These are phyloP conservation scores for Chytriomyces sp. DNA, from an alignment of 192 early-diverging fungal genomes.

Conservation along the genomic window DNA sequence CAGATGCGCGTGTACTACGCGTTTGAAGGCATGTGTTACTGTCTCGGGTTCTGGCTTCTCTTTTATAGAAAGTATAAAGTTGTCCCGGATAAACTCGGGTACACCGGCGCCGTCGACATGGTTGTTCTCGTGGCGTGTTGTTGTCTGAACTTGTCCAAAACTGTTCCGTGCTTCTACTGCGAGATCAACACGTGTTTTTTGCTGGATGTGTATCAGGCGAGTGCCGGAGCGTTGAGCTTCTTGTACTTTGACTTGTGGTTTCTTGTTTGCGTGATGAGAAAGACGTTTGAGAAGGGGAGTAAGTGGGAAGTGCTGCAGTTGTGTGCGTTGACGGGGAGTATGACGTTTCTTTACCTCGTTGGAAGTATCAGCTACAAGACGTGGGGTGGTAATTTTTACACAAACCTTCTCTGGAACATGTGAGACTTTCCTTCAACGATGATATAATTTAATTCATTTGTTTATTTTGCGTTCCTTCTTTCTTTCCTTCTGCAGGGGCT, in stretches of 20 bases:
- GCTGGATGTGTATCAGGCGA: slow-evolving; percentile 10
- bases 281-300: neutral
- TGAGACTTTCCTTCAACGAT: neutral
- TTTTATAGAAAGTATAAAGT: slow-evolving; percentile 8
- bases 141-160: neutral
- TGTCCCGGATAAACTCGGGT: neutral
- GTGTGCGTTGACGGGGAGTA: slow-evolving; percentile 2
- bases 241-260: slow-evolving; percentile 18
- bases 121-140: neutral
- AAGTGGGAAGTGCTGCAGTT: slow-evolving; percentile 15
- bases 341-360: slow-evolving; percentile 14
- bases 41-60: neutral
- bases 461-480: neutral
- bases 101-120: neutral
- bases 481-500: neutral
- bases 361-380: slow-evolving; percentile 24
- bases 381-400: slow-evolving; percentile 33
- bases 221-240: neutral
- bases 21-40: neutral
- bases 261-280: neutral
- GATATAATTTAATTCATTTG: too few species aligned
- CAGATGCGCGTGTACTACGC: neutral
- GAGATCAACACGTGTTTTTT: slow-evolving; percentile 9
- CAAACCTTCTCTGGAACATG: slow-evolving; percentile 32
- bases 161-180: neutral